Base-by-base conservation (phyloP, 225 moss, liverwort and hornwort genomes). In the Bryoerythrophyllum caledonicum region DNA sequence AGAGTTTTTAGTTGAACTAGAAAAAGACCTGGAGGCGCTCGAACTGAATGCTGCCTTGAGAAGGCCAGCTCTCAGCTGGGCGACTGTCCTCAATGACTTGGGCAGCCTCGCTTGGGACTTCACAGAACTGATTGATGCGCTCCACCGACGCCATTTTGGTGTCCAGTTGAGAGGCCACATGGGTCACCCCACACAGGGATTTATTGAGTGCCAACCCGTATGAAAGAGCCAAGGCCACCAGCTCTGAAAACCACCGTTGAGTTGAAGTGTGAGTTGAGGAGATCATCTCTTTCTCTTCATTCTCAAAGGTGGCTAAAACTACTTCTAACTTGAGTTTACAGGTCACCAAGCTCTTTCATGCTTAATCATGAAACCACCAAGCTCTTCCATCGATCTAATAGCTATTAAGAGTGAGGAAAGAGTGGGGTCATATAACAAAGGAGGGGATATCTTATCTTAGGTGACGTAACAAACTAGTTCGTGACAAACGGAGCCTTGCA, bases 81-180 rank as follows among this genome's bases (percentile, higher is more conserved):
- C 78, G 64, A 41, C 60, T 75, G 37, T 81, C 63, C 38, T 75
- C 75, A 37, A 86, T 78, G 26, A 86, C 68, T 16, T 46, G 69
- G 23, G 75, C 58, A 40, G 86, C 78, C 81, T 86, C 86, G 17
- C 81, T 76, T 51, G 78, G 59, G 16, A 86, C 76, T 26, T 60
- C 59, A 69, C 78, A 78, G 25, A 73, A 83, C 44, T 86, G 83
- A 30, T 83, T 75, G 6, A 86, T 73, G 5, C 86, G 78, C 73
- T 86, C 83, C 51, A 86, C 81, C 12, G 86, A 86, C 19, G 79
- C 83, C 81, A 83, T 83, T 63, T 86, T 81, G 48, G 78, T 78
- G 69, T 86, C 86, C 74, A 83, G 19, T 76, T 86, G 83, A 23
- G 68, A 76, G 32, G 78, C 81, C 71, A 83, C 20, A 49, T 73